Percentiles rank a stretch among this genome's conserved stretches.
Conservation (phyloP, 2,329 filamentous ascomycete species). For the Leptographium wingfieldii region DNA sequence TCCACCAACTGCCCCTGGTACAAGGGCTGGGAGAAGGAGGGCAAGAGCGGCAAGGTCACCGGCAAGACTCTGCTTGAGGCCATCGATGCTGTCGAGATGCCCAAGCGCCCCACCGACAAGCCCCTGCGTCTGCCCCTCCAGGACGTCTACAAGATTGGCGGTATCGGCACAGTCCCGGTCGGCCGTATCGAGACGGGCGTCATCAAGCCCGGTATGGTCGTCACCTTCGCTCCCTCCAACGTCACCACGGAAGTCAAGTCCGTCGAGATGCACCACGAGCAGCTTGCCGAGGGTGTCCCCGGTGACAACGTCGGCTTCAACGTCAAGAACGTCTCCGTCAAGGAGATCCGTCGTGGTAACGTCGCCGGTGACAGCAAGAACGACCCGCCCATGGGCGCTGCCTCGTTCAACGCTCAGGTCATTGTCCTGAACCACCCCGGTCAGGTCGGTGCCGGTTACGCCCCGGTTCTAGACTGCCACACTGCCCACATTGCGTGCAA, state of each 20-base stretch:
- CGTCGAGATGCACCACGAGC: slow-evolving; percentile 99
- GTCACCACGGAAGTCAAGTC: slow-evolving; percentile 99
- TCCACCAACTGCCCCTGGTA: slow-evolving; percentile 98
- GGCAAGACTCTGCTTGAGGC: slow-evolving; percentile 99
- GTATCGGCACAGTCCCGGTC: slow-evolving; percentile 99
- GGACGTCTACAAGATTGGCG: slow-evolving; percentile 99
- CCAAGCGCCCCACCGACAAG: slow-evolving; percentile 93
- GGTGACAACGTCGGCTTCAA: slow-evolving; percentile 99
- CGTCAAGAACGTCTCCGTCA: slow-evolving; percentile 99
- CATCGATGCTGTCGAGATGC: slow-evolving; percentile 91
- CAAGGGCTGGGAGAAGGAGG: slow-evolving; percentile 99
- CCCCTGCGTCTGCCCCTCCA: slow-evolving; percentile 98
- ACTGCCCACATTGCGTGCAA: slow-evolving; percentile 99
- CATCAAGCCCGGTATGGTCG: slow-evolving; percentile 85
- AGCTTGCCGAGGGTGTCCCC: slow-evolving; percentile 86
- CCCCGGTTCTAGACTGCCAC: slow-evolving; percentile 98
- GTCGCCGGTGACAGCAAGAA: slow-evolving; percentile 99
- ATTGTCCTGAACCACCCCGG: slow-evolving; percentile 99
- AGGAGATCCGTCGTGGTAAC: slow-evolving; percentile 99
- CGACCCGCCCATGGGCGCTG: slow-evolving; percentile 80
- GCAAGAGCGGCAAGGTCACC: slow-evolving; percentile 69
- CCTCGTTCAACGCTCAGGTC: slow-evolving; percentile 98
- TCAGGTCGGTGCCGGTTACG: slow-evolving; percentile 98
- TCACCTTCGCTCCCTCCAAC: slow-evolving; percentile 96
- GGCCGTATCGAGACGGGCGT: slow-evolving; percentile 99